Evolutionary conservation across 179 eudicot species (phyloP).

Genomic region (Silene coronaria): DNA sequence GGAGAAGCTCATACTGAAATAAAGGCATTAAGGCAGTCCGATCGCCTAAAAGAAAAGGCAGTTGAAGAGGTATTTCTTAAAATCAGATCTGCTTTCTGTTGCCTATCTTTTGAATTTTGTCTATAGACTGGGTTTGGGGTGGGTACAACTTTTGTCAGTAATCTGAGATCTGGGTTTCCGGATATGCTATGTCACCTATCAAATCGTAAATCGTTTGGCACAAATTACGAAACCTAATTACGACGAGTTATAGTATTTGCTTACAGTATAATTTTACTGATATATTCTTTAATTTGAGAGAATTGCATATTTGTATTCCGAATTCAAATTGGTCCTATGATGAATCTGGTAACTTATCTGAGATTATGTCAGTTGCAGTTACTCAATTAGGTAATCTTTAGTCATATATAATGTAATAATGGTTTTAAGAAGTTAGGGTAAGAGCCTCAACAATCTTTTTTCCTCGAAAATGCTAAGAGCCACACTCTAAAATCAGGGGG

Average conservation of each 20-base stretch:
- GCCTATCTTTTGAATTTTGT: not conserved
- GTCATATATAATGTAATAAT: not conserved
- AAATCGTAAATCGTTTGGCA: too few relatives aligned
- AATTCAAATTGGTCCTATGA: too few relatives aligned
- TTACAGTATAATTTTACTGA: too few relatives aligned
- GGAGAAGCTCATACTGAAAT: constrained; percentile 80
- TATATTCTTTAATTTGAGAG: too few relatives aligned
- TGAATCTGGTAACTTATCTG: not conserved
- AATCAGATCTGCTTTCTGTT: not conserved
- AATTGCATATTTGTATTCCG: too few relatives aligned
- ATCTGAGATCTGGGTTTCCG: too few relatives aligned
- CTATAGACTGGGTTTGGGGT: not conserved
- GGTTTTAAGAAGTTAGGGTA: not conserved
- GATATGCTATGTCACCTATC: too few relatives aligned
- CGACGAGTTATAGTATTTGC: too few relatives aligned
- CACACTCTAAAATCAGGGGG: too few relatives aligned
- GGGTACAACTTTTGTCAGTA: not conserved
- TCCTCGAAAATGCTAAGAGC: not conserved
- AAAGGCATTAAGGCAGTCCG: constrained; percentile 73
- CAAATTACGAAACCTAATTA: too few relatives aligned
- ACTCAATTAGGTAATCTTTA: not conserved
- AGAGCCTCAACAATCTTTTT: not conserved
- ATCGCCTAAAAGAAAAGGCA: constrained; percentile 81
- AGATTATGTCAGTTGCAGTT: not conserved
- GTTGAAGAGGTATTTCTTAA: constrained; percentile 68